Percentiles rank a stretch among this genome's conserved stretches.
Evolutionary conservation across 371 early-diverging fungal species (phyloP).

Genomic region (Dinochytrium kinnereticum): DNA sequence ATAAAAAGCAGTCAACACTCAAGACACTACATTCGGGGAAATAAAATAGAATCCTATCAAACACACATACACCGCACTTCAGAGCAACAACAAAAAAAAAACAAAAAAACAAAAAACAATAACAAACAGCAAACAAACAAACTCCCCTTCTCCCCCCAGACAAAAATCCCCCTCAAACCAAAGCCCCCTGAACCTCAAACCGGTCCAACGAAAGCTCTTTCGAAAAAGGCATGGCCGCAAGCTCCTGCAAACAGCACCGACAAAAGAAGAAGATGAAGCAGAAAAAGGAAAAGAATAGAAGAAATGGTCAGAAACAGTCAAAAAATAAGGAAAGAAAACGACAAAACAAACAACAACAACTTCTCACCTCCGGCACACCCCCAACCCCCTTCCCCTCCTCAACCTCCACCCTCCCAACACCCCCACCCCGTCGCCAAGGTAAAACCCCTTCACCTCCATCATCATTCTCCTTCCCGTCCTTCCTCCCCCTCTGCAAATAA

Average conservation of each 20-base stretch:
- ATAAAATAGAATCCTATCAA: no score
- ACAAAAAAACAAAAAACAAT: no score
- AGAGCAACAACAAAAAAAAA: no score
- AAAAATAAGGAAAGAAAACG: neutral
- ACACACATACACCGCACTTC: no score
- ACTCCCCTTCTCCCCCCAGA: no score
- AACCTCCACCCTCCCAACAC: neutral
- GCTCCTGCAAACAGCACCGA: no score
- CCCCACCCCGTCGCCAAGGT: neutral
- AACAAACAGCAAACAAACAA: no score
- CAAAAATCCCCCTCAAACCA: no score
- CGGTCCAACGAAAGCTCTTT: neutral
- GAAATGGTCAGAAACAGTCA: neutral
- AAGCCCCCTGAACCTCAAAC: no score
- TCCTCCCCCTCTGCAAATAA: neutral
- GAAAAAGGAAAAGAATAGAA: neutral
- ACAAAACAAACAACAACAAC: neutral
- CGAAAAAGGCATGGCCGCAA: neutral
- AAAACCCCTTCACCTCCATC: neutral
- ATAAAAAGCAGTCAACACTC: no score
- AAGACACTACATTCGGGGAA: no score
- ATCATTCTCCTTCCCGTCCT: neutral
- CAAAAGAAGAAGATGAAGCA: no score
- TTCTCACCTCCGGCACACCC: neutral
- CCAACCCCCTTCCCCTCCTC: neutral